phyloP scores from a whole-genome alignment of 73 alveolate genomes.

The Urostyla sp. region DNA sequence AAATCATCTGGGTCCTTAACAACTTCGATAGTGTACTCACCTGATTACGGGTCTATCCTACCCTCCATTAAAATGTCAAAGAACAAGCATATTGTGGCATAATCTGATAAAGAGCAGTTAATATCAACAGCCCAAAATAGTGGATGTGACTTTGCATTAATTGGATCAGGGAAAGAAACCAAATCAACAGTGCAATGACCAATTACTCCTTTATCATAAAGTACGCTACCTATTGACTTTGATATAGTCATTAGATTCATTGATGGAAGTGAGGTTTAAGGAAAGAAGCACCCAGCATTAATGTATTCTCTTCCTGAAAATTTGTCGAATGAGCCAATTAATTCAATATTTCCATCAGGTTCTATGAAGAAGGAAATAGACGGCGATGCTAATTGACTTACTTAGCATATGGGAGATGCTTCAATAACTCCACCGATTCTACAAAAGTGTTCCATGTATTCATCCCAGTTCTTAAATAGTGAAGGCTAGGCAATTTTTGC shows the following conservation, averaged over 20 bases:
- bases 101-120: constrained; percentile 67
- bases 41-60: constrained; percentile 67
- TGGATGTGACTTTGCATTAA: constrained; percentile 66
- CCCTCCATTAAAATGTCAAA: constrained; percentile 76
- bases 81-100: constrained; percentile 69
- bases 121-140: constrained; percentile 76
- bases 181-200: constrained; percentile 75
- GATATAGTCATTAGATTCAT: constrained; percentile 73
- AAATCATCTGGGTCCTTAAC: constrained; percentile 74
- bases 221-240: constrained; percentile 65
- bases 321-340: constrained; percentile 74
- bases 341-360: constrained; percentile 79
- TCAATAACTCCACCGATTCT: constrained; percentile 78
- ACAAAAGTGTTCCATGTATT: constrained; percentile 66
- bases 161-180: constrained; percentile 75
- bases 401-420: constrained; percentile 76
- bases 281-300: constrained; percentile 79
- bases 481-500: constrained; percentile 65
- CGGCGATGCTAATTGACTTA: constrained; percentile 69
- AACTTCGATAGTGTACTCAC: constrained; percentile 70
- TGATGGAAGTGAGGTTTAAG: constrained; percentile 65
- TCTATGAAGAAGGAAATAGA: constrained; percentile 75
- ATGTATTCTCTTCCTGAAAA: constrained; percentile 69
- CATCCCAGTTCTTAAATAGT: constrained; percentile 72
- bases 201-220: constrained; percentile 72